A percentile compares a stretch with the other conserved stretches of the same genome.
Conservation (phyloP, 495 filamentous ascomycete species). For the Opeltia flavorubescens region DNA sequence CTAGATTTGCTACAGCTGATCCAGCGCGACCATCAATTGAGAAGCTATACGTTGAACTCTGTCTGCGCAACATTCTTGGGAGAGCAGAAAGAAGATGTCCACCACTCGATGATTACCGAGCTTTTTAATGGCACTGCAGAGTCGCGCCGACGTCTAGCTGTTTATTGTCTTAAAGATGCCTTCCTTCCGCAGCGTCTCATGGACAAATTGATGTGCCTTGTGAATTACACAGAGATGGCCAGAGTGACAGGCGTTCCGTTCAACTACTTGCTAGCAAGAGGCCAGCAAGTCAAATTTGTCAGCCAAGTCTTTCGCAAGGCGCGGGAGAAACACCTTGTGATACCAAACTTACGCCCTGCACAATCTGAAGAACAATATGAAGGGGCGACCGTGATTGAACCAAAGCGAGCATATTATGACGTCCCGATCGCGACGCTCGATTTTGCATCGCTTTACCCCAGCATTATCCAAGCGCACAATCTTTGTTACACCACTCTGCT, state of each 20-base stretch:
- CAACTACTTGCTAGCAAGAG: constrained; percentile 80
- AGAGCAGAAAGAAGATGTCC: constrained; percentile 98
- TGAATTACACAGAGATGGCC: constrained; percentile 99
- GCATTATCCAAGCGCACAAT: constrained; percentile 98
- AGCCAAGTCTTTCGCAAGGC: constrained; percentile 96
- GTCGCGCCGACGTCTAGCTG: constrained; percentile 73
- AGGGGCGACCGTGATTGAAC: constrained; percentile 96
- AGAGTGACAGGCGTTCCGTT: constrained; percentile 98
- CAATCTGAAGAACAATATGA: constrained; percentile 76
- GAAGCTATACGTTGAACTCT: constrained; percentile 95
- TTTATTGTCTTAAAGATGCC: constrained; percentile 97
- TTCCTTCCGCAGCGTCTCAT: constrained; percentile 89
- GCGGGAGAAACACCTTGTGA: constrained; percentile 78
- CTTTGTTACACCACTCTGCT: constrained; percentile 94
- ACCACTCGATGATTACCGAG: constrained; percentile 98
- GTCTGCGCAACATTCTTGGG: constrained; percentile 93
- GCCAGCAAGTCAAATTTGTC: constrained; percentile 95
- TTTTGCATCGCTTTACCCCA: constrained; percentile 97
- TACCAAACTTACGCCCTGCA: constrained; percentile 62
- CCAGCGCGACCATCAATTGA: constrained; percentile 83
- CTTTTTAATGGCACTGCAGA: constrained; percentile 90
- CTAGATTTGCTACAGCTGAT: constrained; percentile 86
- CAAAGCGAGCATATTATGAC: constrained; percentile 78
- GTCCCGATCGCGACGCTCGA: constrained; percentile 94
- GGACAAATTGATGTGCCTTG: constrained; percentile 93